phyloP scores from a whole-genome alignment of 2,329 filamentous ascomycete genomes.

The Fonsecaea pugnacius region DNA sequence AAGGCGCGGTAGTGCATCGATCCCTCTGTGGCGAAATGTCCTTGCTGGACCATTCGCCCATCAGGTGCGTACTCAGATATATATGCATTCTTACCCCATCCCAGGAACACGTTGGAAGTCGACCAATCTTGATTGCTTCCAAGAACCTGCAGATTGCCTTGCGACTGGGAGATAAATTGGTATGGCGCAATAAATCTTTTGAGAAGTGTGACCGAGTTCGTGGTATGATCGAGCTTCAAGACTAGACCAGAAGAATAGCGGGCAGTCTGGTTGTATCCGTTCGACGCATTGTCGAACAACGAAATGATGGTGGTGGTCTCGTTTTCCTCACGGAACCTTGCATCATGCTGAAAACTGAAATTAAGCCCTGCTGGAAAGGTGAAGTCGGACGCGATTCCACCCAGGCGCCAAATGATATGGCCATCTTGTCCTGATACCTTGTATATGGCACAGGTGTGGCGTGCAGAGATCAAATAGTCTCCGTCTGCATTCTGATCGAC shows the following conservation, averaged over 20 bases:
- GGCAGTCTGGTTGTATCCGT: slow-evolving; percentile 48
- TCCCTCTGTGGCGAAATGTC: slow-evolving; percentile 41
- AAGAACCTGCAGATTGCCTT: slow-evolving; percentile 47
- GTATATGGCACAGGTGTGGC: slow-evolving; percentile 49
- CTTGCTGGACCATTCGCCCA: slow-evolving; percentile 45
- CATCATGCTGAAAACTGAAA: slow-evolving; percentile 51
- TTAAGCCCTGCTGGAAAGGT: slow-evolving; percentile 32
- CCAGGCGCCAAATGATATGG: slow-evolving; percentile 46
- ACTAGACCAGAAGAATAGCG: slow-evolving; percentile 47
- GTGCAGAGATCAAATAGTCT: slow-evolving; percentile 49
- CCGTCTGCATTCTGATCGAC: slow-evolving; percentile 48
- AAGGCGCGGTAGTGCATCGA: slow-evolving; percentile 50
- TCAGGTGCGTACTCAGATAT: slow-evolving; percentile 46
- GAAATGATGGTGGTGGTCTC: slow-evolving; percentile 46
- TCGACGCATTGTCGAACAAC: slow-evolving; percentile 50
- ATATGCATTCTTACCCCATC: slow-evolving; percentile 49
- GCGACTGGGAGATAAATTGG: slow-evolving; percentile 32
- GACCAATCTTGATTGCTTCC: slow-evolving; percentile 20
- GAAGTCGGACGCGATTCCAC: slow-evolving; percentile 43
- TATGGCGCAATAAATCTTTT: slow-evolving; percentile 39
- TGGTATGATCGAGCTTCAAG: slow-evolving; percentile 45
- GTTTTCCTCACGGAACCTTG: slow-evolving; percentile 47
- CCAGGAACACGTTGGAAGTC: slow-evolving; percentile 45
- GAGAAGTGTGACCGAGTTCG: slow-evolving; percentile 43
- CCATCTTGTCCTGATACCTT: slow-evolving; percentile 48